Conservation (phyloP, 176 grass and related monocot genomes). For the Musa acuminata region DNA sequence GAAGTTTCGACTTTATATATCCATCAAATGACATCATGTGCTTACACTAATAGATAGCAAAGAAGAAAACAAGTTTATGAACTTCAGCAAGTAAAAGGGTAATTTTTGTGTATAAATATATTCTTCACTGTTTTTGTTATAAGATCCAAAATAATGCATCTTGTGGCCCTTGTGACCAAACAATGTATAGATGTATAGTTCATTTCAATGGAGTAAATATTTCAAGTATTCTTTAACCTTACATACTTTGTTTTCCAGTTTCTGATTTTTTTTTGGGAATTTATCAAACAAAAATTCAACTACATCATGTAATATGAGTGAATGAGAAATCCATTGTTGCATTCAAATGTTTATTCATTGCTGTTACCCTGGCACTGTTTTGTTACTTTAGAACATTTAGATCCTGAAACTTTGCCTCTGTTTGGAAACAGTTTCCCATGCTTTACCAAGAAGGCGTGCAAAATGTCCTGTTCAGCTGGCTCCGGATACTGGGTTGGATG, state of each 20-base stretch:
- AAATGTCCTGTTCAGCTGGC: conserved; percentile 84
- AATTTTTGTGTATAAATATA: too few species aligned
- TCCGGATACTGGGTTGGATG: conserved; percentile 73
- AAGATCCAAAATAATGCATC: background rate
- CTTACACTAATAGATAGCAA: too few species aligned
- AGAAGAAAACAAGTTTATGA: too few species aligned
- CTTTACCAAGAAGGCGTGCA: conserved; percentile 96
- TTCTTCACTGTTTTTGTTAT: background rate
- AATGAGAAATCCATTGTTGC: background rate
- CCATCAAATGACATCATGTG: too few species aligned
- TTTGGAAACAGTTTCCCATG: conserved; percentile 53
- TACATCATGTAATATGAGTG: background rate
- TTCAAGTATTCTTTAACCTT: background rate
- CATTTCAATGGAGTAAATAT: background rate
- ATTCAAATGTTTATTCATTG: background rate
- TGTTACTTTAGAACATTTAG: too few species aligned
- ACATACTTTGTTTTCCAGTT: background rate
- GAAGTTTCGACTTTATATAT: too few species aligned
- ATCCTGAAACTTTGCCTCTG: background rate
- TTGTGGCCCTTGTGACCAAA: background rate
- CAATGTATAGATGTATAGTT: background rate
- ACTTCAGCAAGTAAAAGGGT: too few species aligned
- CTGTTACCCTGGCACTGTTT: background rate
- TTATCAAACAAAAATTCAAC: background rate
- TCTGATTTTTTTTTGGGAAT: background rate